Evolutionary conservation across 441 rosid species (phyloP), one percentile per base, ranked within the genome.

Genomic region (Adansonia gregorii): DNA sequence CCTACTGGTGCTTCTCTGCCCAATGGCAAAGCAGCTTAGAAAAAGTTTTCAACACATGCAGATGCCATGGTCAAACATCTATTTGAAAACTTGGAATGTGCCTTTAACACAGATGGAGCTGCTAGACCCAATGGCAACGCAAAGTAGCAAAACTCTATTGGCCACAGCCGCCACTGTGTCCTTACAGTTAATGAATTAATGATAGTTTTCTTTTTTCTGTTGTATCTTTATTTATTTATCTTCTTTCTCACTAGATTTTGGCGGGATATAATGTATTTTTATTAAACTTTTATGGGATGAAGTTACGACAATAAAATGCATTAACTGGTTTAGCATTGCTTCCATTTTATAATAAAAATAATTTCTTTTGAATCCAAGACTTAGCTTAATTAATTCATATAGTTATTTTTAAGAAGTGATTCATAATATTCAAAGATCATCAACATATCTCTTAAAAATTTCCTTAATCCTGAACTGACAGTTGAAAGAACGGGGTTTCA

Each of bases 1-100:
- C 89, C 93, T 31, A 2, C 89, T 3, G 86, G 83, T 8, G 82
- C 85, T 75, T 22, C 84, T 76, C 68, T 76, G 2, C 74, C 86
- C 54, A 87, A 80, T 24, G 92, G 85, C 82, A 86, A 84, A 71
- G 86, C 88, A 56, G 82, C 81, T 78, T 75, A 68, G 82, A 55
- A 52, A 58, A 0, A 35, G 39, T 65, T 68, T 74, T 43, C 12
- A 60, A 8, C 17, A 59, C 61, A 22, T 24, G 43, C 65, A 45
- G 22, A 41, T 19, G 45, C 48, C 80, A 76, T 49, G 4, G 73
- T 48, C 49, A 39, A 48, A 8, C 41, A 2, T 3, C 39, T 35
- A 3, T 14, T 65, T n/a, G 49, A 65, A 39, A 65, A 22, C 69
- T n/a, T 65, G 20, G 27, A 67, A 67, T 43, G 55, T 67, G 55